Base-by-base conservation (phyloP, 208 protist species). In the Polymyxa betae region DNA sequence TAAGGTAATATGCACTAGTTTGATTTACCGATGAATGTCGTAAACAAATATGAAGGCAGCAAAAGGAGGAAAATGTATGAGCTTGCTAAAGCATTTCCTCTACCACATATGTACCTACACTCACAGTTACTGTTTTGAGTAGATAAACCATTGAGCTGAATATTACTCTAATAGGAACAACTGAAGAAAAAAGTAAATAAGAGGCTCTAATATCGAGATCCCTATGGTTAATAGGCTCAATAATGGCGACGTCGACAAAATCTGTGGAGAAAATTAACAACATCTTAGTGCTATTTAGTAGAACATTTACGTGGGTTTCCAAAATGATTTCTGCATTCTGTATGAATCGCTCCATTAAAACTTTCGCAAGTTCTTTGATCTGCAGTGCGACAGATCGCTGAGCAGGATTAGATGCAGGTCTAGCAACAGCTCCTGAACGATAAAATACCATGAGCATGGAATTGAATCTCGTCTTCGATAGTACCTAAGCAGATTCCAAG, bases 41-140 rank as follows among this genome's bases (percentile, higher is more conserved):
- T 82, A 43, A 82, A 82, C 16, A 82, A 38, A 82, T 82, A 82
- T 5, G 35, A 40, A 20, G 72, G 72, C 12, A 82, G 16, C 12
- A 82, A 40, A 5, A 82, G n/a, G 16, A 82, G 72, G 72, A 82
- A 82, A 20, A 82, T 82, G 72, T 82, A 82, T 5, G 72, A 35
- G 72, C 16, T 45, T n/a, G 72, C 72, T 35, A 82, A 40, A 40
- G 16, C 12, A 35, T 20, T 82, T 12, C 72, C 72, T 82, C 72
- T 35, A 5, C 72, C 72, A n/a, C 35, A 38, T 35, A 82, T 82
- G 40, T 82, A 82, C 49, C 49, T 60, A 24, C 5, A 5, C 49
- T 29, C 49, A 24, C 12, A 29, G 5, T 5, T 24, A 60, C 49
- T 29, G 24, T 60, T 24, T 24, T 29, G 24, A 29, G 24, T 60